Conservation (phyloP, 208 protist species). For the Jaenimonas drosophilae region DNA sequence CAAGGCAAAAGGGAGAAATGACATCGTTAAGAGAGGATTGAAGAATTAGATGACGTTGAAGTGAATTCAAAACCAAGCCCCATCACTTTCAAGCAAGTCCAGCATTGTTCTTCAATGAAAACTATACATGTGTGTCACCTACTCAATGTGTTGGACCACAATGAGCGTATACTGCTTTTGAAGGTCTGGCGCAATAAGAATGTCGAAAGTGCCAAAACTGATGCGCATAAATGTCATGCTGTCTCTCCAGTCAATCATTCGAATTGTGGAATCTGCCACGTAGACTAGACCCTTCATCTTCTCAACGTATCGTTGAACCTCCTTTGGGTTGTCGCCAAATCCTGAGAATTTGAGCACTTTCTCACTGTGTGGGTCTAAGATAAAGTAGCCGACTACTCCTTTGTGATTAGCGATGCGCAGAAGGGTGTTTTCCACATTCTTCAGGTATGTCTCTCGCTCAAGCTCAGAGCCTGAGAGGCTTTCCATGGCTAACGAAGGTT, state of each 20-base stretch:
- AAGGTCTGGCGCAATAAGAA: conserved; percentile 67
- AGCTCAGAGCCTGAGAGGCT: conserved; percentile 7
- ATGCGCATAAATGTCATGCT: conserved; percentile 77
- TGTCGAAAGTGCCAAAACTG: conserved; percentile 48
- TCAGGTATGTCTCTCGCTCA: conserved; percentile 48
- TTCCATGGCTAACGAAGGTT: conserved; percentile 12
- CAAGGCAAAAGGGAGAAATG: too few species aligned
- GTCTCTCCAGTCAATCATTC: conserved; percentile 69
- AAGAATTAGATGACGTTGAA: too few species aligned
- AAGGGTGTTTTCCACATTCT: conserved; percentile 58
- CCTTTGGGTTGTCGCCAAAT: conserved; percentile 33
- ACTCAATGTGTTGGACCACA: conserved; percentile 54
- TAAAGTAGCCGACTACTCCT: conserved; percentile 72
- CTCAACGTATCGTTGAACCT: conserved; percentile 42
- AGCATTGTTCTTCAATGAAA: too few species aligned
- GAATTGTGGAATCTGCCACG: conserved; percentile 56
- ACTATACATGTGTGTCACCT: conserved; percentile 6
- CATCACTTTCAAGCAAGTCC: too few species aligned
- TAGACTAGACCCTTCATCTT: conserved; percentile 58
- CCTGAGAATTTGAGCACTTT: conserved; percentile 47
- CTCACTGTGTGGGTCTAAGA: conserved; percentile 50
- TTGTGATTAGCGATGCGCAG: conserved; percentile 58
- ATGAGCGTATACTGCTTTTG: conserved; percentile 73
- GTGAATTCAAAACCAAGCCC: too few species aligned
- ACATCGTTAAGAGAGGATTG: too few species aligned